Percentiles rank a stretch among this genome's conserved stretches.
Conservation (phyloP, 2,329 filamentous ascomycete species). For the Penicillium palitans region DNA sequence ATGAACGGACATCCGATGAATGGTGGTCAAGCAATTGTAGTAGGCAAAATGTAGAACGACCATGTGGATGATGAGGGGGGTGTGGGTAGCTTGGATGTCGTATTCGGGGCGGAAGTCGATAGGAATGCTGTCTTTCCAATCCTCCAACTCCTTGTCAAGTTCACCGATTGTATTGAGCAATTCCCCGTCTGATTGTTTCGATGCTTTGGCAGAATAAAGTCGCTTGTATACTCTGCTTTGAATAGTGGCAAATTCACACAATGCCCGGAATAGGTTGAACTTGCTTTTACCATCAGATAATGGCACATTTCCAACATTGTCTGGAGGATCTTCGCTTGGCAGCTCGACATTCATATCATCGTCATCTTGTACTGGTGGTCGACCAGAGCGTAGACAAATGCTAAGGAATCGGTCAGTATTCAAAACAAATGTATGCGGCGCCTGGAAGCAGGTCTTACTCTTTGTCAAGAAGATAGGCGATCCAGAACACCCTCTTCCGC, state of each 20-base stretch:
- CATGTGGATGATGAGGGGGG: conserved; percentile 88
- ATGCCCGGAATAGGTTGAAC: conserved; percentile 89
- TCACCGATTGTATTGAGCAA: conserved; percentile 94
- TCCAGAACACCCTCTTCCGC: conserved; percentile 75
- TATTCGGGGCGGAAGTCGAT: conserved; percentile 96
- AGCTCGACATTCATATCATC: conserved; percentile 95
- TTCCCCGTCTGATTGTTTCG: conserved; percentile 88
- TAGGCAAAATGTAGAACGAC: conserved; percentile 95
- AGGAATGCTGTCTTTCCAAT: conserved; percentile 95
- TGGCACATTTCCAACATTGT: conserved; percentile 93
- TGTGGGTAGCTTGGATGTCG: conserved; percentile 90
- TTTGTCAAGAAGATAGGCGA: conserved; percentile 72
- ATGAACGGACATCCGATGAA: conserved; percentile 97
- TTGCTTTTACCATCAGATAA: conserved; percentile 85
- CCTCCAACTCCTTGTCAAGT: conserved; percentile 82
- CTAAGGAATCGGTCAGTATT: conserved; percentile 33
- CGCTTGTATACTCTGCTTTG: conserved; percentile 92
- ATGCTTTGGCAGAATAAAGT: conserved; percentile 88
- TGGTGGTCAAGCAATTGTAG: conserved; percentile 96
- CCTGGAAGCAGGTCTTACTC: conserved; percentile 48
- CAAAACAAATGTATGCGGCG: neutral
- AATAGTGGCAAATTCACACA: conserved; percentile 89
- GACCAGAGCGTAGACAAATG: conserved; percentile 69
- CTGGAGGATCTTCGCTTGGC: conserved; percentile 82
- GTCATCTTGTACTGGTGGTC: conserved; percentile 71